Base-by-base conservation (phyloP, 148 eudicot species). In the Chenopodium quinoa region DNA sequence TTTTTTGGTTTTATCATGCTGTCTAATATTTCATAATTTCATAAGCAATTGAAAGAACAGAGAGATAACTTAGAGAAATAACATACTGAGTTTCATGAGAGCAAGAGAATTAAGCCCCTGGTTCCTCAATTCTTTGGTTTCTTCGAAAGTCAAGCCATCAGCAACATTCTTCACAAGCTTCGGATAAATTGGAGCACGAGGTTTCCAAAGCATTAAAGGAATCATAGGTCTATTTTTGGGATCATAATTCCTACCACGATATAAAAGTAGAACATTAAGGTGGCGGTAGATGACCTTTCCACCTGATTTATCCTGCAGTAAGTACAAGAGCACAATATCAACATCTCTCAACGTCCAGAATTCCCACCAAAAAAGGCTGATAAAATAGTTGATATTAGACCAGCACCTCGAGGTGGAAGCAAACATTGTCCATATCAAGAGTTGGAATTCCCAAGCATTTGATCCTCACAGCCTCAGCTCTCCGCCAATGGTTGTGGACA, bases 171-270 rank as follows among this genome's bases (percentile, higher is more conserved):
- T 87, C 81, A 95, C 97, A 67, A 95, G 99, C 87, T 88, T 93
- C 1, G 95, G 97, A 82, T 89, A 95, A 68, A 95, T 89, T 37
- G 99, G 99, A 54, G 94, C 90, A 82, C 37, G 86, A 23, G 99
- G 99, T 83, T 92, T 95, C 97, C 97, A 95, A 37, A 95, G 89
- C 99, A 95, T 95, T 80, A 90, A 74, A 79, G 99, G 99, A 88
- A 92, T 78, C 14, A 73, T 76, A 6, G 97, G 95, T 79, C 97
- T 89, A 37, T 83, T 90, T 46, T 87, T 86, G 20, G 92, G 90
- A 77, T 95, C 93, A 89, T 95, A 95, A 79, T 92, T 87, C 54
- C 97, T 89, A 47, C 99, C 99, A 69, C 97, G 89, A 84, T 90
- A 93, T 20, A 95, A 29, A 56, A 95, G 86, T 70, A 95, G 83